Evolutionary conservation across 2,329 filamentous ascomycete species (phyloP), one percentile per base, ranked within the genome.

Genomic region (Talaromyces piceae): DNA sequence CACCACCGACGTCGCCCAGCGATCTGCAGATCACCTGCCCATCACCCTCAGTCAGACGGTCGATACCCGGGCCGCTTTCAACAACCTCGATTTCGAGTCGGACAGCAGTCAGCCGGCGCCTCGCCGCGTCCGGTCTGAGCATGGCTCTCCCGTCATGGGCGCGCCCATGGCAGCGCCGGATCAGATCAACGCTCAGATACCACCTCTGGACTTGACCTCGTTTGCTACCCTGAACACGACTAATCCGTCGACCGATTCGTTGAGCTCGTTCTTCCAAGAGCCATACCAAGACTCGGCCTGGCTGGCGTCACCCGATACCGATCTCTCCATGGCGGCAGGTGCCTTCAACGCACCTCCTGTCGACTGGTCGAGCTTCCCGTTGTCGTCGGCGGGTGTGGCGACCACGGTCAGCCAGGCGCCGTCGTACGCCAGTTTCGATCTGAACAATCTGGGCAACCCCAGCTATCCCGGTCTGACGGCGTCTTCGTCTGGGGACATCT

Each of bases 21-120:
- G 75, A 26, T 80, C 77, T 25, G 69, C 74, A 30, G 78, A 81
- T 58, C 77, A 75, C 57, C 68, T 79, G 33, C 73, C 75, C 4
- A 60, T 73, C 55, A 59, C 63, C 33, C 61, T 64, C 54, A 55
- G 63, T 26, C 46, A 45, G 18, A 37, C 13, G 7, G 54, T 63
- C 8, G 23, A 33, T 23, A 62, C 64, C 49, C 50, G 64, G 30
- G 67, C 65, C 47, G 65, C 67, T 58, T 61, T 44, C 55, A 61
- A 37, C 55, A 61, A 37, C 56, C 61, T 43, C 56, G 61, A 62
- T 16, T 61, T 61, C 30, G 65, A 68, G 45, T 63, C 23, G 62
- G 62, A 51, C 63, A 60, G 27, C 59, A n/a, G 12, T 3, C 62
- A 51, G 62, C 16, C 50, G 11, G 30, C 51, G 13, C 52, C 66